phyloP scores from a whole-genome alignment of 176 grass and related monocot species.

The Avena insularis region DNA sequence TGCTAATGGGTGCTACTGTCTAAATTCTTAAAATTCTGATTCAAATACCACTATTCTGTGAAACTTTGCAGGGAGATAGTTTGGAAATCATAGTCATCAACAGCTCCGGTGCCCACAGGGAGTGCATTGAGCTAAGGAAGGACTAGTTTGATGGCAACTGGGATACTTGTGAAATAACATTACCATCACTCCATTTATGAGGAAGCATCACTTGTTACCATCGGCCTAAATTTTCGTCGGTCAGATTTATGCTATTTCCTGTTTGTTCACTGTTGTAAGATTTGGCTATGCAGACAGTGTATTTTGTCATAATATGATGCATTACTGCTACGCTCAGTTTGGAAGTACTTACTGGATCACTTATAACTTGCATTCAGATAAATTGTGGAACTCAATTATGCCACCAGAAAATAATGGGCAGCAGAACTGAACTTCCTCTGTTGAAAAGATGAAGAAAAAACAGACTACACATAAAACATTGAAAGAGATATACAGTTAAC shows the following conservation, averaged over 20 bases:
- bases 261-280: neutral
- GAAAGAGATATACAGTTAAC: neutral
- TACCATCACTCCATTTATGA: neutral
- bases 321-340: neutral
- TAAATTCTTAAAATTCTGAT: neutral
- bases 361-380: neutral
- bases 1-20: neutral
- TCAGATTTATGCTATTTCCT: conserved; percentile 12
- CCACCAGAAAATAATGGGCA: neutral
- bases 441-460: neutral
- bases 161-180: neutral
- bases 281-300: neutral
- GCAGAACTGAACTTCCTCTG: conserved; percentile 16
- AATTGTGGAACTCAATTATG: neutral
- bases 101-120: conserved; percentile 43
- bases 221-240: neutral
- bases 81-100: conserved; percentile 70
- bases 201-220: neutral
- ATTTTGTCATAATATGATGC: neutral
- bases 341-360: neutral
- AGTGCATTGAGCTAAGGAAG: conserved; percentile 67
- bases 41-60: conserved; percentile 3
- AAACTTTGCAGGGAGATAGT: conserved; percentile 63
- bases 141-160: conserved; percentile 38
- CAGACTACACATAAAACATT: neutral